phyloP scores from a whole-genome alignment of 768 basidiomycete species.

The Termitomyces sp. region DNA sequence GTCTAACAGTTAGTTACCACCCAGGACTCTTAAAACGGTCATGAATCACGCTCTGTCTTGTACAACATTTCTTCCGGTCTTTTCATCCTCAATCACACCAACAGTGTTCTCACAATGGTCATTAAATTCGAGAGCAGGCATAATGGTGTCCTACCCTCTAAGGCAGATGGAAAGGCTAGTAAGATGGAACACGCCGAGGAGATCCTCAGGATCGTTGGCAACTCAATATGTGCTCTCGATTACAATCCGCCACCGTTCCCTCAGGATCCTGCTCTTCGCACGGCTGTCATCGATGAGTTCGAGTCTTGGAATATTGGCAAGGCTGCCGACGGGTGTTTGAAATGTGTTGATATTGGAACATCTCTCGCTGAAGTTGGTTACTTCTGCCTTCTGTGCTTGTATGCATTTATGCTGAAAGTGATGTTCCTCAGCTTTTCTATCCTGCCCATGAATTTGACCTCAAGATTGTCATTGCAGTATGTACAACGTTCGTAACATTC shows the following conservation, averaged over 20 bases:
- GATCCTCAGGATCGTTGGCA: conserved; percentile 7
- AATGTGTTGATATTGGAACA: conserved; percentile 5
- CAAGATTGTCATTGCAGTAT: conserved; percentile 11
- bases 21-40: too few relatives aligned
- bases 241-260: conserved; percentile 7
- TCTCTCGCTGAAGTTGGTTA: conserved; percentile 5
- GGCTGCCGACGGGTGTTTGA: conserved; percentile 6
- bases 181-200: conserved; percentile 8
- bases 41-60: too few relatives aligned
- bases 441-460: conserved; percentile 12
- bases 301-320: conserved; percentile 10
- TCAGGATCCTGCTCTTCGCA: conserved; percentile 7
- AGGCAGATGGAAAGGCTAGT: conserved; percentile 9
- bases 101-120: not conserved
- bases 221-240: conserved; percentile 6
- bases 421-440: conserved; percentile 10
- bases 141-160: conserved; percentile 10
- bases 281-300: conserved; percentile 8
- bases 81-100: too few relatives aligned
- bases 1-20: too few relatives aligned
- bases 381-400: too few relatives aligned
- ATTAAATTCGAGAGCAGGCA: too few relatives aligned
- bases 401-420: not conserved
- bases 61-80: too few relatives aligned
- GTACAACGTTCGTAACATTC: conserved; percentile 6